Conservation (phyloP, 2,329 filamentous ascomycete genomes). For the Cytospora paraplurivora region DNA sequence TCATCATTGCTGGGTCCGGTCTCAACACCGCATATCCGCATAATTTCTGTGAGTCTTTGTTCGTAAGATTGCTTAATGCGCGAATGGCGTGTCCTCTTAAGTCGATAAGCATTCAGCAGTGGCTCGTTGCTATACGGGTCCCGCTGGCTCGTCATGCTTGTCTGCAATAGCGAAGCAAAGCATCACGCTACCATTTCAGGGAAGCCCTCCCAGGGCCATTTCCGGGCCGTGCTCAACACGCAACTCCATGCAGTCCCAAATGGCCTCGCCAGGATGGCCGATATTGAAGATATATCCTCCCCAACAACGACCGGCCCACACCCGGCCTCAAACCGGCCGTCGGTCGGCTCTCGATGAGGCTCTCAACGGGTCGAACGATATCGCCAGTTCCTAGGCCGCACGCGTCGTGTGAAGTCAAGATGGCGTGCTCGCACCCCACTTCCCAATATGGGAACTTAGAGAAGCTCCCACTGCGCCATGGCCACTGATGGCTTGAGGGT, state of each 20-base stretch:
- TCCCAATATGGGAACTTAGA: neutral
- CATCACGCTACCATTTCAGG: neutral
- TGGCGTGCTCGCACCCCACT: neutral
- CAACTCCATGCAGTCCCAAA: neutral
- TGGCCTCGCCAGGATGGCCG: neutral
- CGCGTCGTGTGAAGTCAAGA: neutral
- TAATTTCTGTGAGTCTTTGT: too few species aligned
- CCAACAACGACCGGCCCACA: neutral
- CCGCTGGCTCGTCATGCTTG: too few species aligned
- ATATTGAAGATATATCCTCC: neutral
- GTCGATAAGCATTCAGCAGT: too few species aligned
- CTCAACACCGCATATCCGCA: too few species aligned
- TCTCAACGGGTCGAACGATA: neutral
- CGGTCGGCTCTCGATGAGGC: neutral
- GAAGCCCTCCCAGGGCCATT: neutral
- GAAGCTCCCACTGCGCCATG: neutral
- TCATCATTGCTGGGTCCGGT: too few species aligned
- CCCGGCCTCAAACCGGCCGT: neutral
- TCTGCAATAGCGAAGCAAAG: too few species aligned
- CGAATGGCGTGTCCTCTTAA: too few species aligned
- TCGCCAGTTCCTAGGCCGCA: neutral
- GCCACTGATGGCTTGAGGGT: neutral
- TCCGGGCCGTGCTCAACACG: neutral
- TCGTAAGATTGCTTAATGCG: too few species aligned
- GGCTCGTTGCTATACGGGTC: too few species aligned